These are phyloP conservation scores for Xenoacremonium recifei DNA, from an alignment of 2,329 filamentous ascomycete species.

Conservation along the genomic window DNA sequence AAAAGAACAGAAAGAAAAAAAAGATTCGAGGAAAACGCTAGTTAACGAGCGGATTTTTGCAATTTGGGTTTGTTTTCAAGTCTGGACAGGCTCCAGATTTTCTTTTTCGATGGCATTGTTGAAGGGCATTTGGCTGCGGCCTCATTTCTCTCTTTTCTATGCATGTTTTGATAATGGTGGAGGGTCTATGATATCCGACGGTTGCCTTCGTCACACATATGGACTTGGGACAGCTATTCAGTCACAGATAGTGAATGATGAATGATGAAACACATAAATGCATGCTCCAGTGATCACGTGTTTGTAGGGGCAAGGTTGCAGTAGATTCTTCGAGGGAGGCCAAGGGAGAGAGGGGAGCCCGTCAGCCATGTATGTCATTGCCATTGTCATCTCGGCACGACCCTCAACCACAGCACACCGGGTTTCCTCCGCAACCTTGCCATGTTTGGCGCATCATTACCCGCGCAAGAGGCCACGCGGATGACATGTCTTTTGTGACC, in stretches of 20 bases:
- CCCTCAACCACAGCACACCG: no score
- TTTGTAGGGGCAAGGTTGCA: no score
- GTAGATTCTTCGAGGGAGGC: no score
- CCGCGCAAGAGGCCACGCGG: no score
- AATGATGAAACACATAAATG: constrained; percentile 25
- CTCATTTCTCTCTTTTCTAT: constrained; percentile 30
- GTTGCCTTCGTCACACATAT: constrained; percentile 28
- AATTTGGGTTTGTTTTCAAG: constrained; percentile 17
- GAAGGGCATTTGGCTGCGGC: constrained; percentile 33
- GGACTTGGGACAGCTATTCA: constrained; percentile 28
- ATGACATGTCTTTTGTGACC: no score
- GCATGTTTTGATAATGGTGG: no score
- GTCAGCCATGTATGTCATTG: no score
- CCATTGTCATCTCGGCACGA: no score
- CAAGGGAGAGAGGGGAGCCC: no score
- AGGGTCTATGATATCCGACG: constrained; percentile 34
- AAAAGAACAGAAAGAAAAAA: constrained; percentile 9
- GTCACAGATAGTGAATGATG: constrained; percentile 29
- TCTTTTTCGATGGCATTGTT: constrained; percentile 31
- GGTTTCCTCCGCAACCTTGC: no score
- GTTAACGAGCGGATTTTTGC: constrained; percentile 17
- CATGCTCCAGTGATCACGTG: no score
- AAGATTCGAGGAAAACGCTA: constrained; percentile 12
- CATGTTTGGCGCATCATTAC: no score
- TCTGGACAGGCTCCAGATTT: constrained; percentile 38